Evolutionary conservation across 495 filamentous ascomycete genomes (phyloP), one percentile per base, ranked within the genome.

Genomic region (Terfezia claveryi): DNA sequence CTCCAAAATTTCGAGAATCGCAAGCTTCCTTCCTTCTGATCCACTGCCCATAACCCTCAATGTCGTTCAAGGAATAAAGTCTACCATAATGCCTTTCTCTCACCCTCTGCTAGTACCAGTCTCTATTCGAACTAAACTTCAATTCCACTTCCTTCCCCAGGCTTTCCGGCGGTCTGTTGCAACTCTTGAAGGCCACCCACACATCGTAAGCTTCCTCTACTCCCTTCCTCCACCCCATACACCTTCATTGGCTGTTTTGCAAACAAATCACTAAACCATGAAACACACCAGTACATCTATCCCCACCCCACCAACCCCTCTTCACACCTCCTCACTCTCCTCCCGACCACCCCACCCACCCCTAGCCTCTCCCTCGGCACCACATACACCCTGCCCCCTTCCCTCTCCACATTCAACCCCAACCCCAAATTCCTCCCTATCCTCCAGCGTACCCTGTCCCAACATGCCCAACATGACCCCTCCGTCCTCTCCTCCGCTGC

Each of bases 371-470:
- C 86, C 11, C 81, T 95, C 60, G 91, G 88, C 56, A 78, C 77
- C 20, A 80, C 84, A 0, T 76, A 78, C 23, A 67, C 74, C 52
- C 58, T 91, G 32, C 88, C 87, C 3, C 87, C 87, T 14, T 85
- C 82, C 0, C 79, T 87, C 10, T 70, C 77, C 52, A 81, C 81
- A 32, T 80, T 95, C 61, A 74, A 68, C 37, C 81, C 83, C 61
- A 98, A 95, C 66, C 78, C 71, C 4, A 67, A 72, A 23, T 98
- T 98, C 63, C 67, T 91, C 4, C 55, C 70, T 8, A 80, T 88
- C 57, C 70, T 98, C 23, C 81, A 89, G 59, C 71, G 79, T 1
- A 82, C 91, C 0, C 71, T 94, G 49, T 68, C 73, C 12, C 61
- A 78, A 46, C 70, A 94, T 63, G 89, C 83, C 8, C 67, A 74